Conservation (phyloP, 139 green algal species). For the Closterium sp. region DNA sequence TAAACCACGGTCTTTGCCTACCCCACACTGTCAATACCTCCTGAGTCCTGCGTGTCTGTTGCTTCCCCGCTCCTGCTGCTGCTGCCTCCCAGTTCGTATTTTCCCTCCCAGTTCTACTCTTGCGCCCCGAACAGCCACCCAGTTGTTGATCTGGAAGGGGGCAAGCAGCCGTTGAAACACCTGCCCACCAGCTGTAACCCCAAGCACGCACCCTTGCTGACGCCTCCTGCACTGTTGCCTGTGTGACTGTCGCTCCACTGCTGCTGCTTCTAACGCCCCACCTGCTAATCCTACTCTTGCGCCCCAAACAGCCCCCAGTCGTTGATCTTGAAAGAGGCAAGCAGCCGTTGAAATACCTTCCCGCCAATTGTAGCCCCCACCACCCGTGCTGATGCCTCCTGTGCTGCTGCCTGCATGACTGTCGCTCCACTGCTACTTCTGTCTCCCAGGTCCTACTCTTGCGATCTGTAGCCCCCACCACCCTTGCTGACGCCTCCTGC, state of each 20-base stretch:
- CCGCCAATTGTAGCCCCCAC: background rate
- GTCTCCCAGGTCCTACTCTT: too few species aligned
- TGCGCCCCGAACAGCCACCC: background rate
- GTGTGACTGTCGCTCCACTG: too few species aligned
- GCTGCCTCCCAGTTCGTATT: background rate
- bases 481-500: background rate
- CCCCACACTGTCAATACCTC: too few species aligned
- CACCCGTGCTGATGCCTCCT: too few species aligned
- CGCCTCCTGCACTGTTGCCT: background rate
- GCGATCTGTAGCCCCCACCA: too few species aligned
- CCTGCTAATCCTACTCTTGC: background rate
- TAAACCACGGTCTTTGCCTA: too few species aligned
- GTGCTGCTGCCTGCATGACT: too few species aligned
- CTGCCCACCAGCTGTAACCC: background rate
- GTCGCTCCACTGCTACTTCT: too few species aligned
- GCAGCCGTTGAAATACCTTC: background rate
- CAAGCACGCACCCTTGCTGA: background rate
- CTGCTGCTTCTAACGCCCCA: too few species aligned
- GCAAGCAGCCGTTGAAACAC: background rate
- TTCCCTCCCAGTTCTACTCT: background rate
- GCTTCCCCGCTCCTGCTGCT: background rate
- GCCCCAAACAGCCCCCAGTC: background rate
- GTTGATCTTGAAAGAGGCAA: background rate
- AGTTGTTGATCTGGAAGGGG: background rate
- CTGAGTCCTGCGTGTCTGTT: too few species aligned